Evolutionary conservation across 176 grass and related monocot species (phyloP), one percentile per base, ranked within the genome.

Genomic region (Paspalum notatum): DNA sequence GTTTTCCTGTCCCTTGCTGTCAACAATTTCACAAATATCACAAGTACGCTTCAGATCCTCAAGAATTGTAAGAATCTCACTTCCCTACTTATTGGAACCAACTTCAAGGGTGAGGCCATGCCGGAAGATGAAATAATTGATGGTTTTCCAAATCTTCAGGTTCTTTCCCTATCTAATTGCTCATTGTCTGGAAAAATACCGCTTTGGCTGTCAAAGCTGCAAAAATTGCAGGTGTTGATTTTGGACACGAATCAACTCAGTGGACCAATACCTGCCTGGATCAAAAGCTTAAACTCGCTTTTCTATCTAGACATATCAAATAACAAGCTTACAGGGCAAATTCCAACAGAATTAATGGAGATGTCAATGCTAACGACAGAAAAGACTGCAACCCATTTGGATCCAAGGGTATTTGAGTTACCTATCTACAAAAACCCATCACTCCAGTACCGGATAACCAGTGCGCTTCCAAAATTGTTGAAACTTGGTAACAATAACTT

Each of bases 301-400:
- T 90, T 90, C 54, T 12, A 80, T 80, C 12, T 90, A 15, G 84
- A 90, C 24, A 2, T 90, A 61, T 87, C 79, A 71, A 74, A 41
- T 13, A 90, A 90, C 15, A 72, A 40, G 10, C 71, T 87, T 47
- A 87, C 60, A 47, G 88, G 66, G 10, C 20, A 79, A 66, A 83
- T 90, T 16, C 84, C 83, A 49, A 8, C 3, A 43, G 27, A 7
- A 2, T 41, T 90, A 14, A 79, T 85, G 68, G 52, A 52, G 27
- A 72, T 90, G 78, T 67, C 56, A n/a, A 66, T 80, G 74, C 66
- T 85, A 24, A 41, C 10, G n/a, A 72, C 87, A 56, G 77, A 71
- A 25, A 71, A 77, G 6, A 51, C 20, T 44, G 46, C 39, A 47
- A 18, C 55, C 27, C 1, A 12, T 79, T 27, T 71, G 66, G 66